These are phyloP conservation scores for Pyrenophora seminiperda DNA, from an alignment of 2,329 filamentous ascomycete species.

Conservation along the genomic window DNA sequence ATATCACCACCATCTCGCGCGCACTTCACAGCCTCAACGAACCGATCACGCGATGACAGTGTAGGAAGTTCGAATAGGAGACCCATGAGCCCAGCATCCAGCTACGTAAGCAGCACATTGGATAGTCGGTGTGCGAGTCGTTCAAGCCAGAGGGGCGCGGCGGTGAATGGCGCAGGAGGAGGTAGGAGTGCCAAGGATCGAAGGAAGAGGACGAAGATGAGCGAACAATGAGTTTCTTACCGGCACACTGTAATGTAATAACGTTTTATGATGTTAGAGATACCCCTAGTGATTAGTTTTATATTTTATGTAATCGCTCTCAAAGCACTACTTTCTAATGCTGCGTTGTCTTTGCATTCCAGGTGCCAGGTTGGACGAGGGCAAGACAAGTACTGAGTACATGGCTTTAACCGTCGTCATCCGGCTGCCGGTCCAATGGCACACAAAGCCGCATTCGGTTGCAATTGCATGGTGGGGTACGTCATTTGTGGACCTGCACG, in stretches of 20 bases:
- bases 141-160: background rate
- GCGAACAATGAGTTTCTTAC: background rate
- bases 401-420: too few species aligned
- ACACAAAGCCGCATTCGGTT: constrained; percentile 6
- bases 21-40: constrained; percentile 10
- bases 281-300: constrained; percentile 1
- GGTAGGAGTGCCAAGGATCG: constrained; percentile 36
- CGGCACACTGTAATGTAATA: too few species aligned
- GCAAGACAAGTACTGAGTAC: too few species aligned
- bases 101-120: constrained; percentile 1
- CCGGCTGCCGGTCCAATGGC: background rate
- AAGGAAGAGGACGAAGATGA: constrained; percentile 23
- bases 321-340: too few species aligned
- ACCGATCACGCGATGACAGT: constrained; percentile 19
- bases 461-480: background rate
- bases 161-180: constrained; percentile 18
- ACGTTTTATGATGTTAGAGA: background rate
- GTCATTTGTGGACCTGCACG: constrained; percentile 17
- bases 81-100: constrained; percentile 13
- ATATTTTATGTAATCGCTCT: background rate
- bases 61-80: constrained; percentile 11
- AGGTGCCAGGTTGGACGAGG: too few species aligned
- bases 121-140: constrained; percentile 3
- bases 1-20: constrained; percentile 21
- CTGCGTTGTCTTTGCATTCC: too few species aligned